A percentile compares a stretch with the other conserved stretches of the same genome.
Conservation (phyloP, 441 rosid species). For the Biscutella auriculata region DNA sequence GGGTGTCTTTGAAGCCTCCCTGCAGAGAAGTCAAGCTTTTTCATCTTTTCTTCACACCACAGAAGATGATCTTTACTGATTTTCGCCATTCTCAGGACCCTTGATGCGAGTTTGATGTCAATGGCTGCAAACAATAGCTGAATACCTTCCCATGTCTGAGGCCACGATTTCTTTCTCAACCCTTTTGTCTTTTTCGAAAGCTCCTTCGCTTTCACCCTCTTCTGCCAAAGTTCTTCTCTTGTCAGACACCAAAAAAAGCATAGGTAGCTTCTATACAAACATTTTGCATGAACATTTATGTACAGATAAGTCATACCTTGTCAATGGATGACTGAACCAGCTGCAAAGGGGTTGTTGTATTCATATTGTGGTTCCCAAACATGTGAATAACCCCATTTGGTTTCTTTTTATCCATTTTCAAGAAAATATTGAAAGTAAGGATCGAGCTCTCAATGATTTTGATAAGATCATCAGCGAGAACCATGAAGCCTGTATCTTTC, state of each 20-base stretch:
- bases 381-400: constrained; percentile 37
- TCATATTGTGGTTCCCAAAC: constrained; percentile 44
- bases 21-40: constrained; percentile 44
- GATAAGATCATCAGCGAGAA: constrained; percentile 58
- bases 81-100: constrained; percentile 65
- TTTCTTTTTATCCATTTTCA: constrained; percentile 76
- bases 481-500: constrained; percentile 41
- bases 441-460: constrained; percentile 54
- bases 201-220: constrained; percentile 61
- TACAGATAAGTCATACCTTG: constrained; percentile 32
- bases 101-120: constrained; percentile 49
- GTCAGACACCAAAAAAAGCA: constrained; percentile 6
- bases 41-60: constrained; percentile 97
- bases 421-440: constrained; percentile 51
- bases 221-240: constrained; percentile 36
- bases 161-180: constrained; percentile 82
- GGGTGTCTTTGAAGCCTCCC: constrained; percentile 74
- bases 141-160: constrained; percentile 48
- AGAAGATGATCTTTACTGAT: constrained; percentile 68
- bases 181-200: constrained; percentile 54
- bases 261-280: neutral
- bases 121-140: constrained; percentile 56
- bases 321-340: constrained; percentile 61
- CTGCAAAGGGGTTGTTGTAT: constrained; percentile 58
- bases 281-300: neutral